Percentiles rank a stretch among this genome's conserved stretches.
phyloP scores from a whole-genome alignment of 2,329 filamentous ascomycete species.

The Lasiodiplodia hormozganensis region DNA sequence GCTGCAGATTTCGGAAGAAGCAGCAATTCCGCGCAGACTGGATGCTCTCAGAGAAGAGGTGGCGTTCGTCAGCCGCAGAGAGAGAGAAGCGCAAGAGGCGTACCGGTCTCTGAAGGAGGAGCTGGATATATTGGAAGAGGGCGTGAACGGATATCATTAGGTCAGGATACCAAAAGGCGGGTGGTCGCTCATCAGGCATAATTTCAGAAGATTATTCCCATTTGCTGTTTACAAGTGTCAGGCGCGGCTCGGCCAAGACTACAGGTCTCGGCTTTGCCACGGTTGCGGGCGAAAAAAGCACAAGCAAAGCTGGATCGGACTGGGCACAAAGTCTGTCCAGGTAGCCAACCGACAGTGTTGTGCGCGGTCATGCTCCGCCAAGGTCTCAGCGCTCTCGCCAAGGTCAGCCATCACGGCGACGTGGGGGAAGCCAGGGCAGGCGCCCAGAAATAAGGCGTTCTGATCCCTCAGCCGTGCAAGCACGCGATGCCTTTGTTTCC shows the following conservation, averaged over 20 bases:
- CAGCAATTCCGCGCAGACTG: constrained; percentile 74
- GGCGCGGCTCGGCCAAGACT: background rate
- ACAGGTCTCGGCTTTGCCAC: constrained; percentile 6
- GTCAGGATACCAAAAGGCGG: constrained; percentile 11
- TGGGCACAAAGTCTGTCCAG: constrained; percentile 8
- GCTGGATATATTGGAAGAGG: constrained; percentile 64
- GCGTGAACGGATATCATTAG: constrained; percentile 46
- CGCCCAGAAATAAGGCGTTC: constrained; percentile 9
- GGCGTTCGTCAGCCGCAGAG: constrained; percentile 76
- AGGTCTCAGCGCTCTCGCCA: constrained; percentile 19
- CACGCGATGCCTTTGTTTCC: background rate
- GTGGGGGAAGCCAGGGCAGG: constrained; percentile 1
- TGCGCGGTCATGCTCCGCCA: constrained; percentile 14
- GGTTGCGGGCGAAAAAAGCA: background rate
- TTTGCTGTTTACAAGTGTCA: background rate
- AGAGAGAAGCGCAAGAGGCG: constrained; percentile 88
- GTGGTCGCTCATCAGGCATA: background rate
- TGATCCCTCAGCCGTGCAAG: constrained; percentile 1
- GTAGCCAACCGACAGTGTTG: background rate
- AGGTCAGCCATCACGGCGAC: constrained; percentile 5
- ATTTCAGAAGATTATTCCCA: constrained; percentile 2
- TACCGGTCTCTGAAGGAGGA: constrained; percentile 82
- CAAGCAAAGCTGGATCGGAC: background rate
- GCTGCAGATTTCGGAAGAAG: constrained; percentile 79
- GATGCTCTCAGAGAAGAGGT: constrained; percentile 84